These are phyloP conservation scores for Microbotryum lychnidis-dioicae DNA, from an alignment of 1,284 basidiomycete genomes.

Conservation along the genomic window DNA sequence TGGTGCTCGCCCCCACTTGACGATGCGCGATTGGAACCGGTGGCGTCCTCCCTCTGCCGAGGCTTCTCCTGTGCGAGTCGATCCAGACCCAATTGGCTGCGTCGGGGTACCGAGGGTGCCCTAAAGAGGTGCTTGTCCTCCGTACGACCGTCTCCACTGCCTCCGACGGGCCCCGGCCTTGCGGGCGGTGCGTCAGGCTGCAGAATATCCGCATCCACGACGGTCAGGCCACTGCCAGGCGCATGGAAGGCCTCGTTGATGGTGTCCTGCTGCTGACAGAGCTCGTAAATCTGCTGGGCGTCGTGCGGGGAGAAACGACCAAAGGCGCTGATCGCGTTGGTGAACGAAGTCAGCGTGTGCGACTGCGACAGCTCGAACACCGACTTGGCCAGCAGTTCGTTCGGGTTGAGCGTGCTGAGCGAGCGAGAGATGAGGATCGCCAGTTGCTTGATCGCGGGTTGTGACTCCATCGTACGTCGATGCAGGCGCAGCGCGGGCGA, in stretches of 20 bases:
- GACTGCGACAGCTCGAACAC: constrained; percentile 57
- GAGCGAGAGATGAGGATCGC: constrained; percentile 54
- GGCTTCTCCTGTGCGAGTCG: constrained; percentile 78
- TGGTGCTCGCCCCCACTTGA: constrained; percentile 35
- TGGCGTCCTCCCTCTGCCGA: constrained; percentile 38
- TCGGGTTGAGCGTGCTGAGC: constrained; percentile 69
- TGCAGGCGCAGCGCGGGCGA: too few relatives aligned
- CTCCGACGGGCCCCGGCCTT: constrained; percentile 8
- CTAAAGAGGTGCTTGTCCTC: constrained; percentile 38
- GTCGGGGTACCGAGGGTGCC: constrained; percentile 53
- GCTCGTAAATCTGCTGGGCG: constrained; percentile 47
- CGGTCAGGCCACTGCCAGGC: constrained; percentile 10
- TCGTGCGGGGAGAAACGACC: constrained; percentile 70
- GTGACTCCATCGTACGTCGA: too few relatives aligned
- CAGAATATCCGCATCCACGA: constrained; percentile 21
- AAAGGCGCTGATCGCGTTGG: constrained; percentile 64
- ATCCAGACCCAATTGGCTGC: constrained; percentile 76
- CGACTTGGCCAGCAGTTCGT: constrained; percentile 66
- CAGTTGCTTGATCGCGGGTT: constrained; percentile 13
- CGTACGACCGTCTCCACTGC: not conserved
- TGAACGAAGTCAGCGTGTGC: constrained; percentile 24
- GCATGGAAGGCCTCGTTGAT: constrained; percentile 24
- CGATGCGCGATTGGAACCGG: constrained; percentile 18
- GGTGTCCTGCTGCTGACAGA: constrained; percentile 25
- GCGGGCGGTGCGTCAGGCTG: constrained; percentile 8